phyloP scores from a whole-genome alignment of 2,329 filamentous ascomycete genomes.

The Elsinoe perseae region DNA sequence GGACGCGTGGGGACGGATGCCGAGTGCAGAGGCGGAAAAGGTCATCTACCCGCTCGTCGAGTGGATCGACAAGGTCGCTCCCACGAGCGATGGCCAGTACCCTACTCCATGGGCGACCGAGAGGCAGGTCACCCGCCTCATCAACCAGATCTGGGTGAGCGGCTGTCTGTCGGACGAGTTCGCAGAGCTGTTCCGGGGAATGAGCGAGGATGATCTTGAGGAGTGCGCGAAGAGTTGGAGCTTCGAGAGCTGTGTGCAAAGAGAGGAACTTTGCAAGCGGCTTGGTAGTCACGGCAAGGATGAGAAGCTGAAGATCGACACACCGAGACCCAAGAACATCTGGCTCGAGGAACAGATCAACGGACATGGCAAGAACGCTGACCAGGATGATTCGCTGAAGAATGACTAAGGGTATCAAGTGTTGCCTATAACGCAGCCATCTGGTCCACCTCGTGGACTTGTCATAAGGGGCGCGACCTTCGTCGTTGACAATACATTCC shows the following conservation, averaged over 20 bases:
- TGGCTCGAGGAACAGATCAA: constrained; percentile 13
- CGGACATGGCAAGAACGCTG: background rate
- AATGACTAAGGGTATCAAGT: background rate
- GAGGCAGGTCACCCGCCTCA: constrained; percentile 31
- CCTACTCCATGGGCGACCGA: constrained; percentile 28
- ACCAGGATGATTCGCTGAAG: constrained; percentile 3
- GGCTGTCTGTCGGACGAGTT: constrained; percentile 48
- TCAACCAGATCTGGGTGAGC: constrained; percentile 44
- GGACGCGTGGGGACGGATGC: constrained; percentile 48
- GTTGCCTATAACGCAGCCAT: background rate
- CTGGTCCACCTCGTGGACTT: background rate
- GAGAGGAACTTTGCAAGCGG: constrained; percentile 45
- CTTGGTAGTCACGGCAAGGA: constrained; percentile 37
- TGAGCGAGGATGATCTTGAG: constrained; percentile 46
- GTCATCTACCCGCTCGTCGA: constrained; percentile 34
- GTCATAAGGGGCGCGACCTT: background rate
- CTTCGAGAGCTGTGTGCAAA: constrained; percentile 45
- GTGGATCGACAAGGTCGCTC: constrained; percentile 26
- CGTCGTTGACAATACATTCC: background rate
- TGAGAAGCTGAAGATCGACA: constrained; percentile 13
- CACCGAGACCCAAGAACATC: constrained; percentile 7
- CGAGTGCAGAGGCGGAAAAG: constrained; percentile 35
- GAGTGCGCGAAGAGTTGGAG: constrained; percentile 46
- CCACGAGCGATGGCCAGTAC: constrained; percentile 25
- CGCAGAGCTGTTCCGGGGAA: constrained; percentile 47